A percentile compares a stretch with the other conserved stretches of the same genome.
These are phyloP conservation scores for Corymbia calophylla DNA, from an alignment of 441 rosid genomes.

Conservation along the genomic window DNA sequence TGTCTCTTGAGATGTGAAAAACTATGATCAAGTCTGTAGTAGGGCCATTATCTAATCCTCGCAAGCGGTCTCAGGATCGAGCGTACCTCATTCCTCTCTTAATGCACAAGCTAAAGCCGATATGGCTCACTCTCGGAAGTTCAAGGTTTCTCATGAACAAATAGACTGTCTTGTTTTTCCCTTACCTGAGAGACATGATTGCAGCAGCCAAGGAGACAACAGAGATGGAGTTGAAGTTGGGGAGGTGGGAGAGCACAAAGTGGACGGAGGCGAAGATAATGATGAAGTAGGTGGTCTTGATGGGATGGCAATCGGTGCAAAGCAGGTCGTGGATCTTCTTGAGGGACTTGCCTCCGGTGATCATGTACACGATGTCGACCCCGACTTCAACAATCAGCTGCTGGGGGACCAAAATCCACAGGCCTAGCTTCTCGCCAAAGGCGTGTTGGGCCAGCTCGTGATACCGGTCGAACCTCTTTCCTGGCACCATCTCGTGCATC, in stretches of 20 bases:
- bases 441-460: slow-evolving; percentile 75
- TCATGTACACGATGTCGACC: slow-evolving; percentile 66
- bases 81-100: background rate
- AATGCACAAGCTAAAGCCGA: background rate
- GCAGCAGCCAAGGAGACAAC: slow-evolving; percentile 67
- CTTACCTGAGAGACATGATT: slow-evolving; percentile 64
- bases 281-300: slow-evolving; percentile 53
- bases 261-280: slow-evolving; percentile 66
- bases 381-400: slow-evolving; percentile 72
- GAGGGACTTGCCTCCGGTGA: slow-evolving; percentile 78
- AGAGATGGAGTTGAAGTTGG: slow-evolving; percentile 66
- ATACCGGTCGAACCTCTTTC: slow-evolving; percentile 74
- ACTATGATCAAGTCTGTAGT: background rate
- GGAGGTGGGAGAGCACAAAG: slow-evolving; percentile 65
- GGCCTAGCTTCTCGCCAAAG: slow-evolving; percentile 69
- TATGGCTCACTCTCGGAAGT: background rate
- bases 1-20: background rate
- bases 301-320: slow-evolving; percentile 42
- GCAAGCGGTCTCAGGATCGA: background rate
- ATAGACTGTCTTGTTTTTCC: background rate
- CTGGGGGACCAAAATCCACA: slow-evolving; percentile 80
- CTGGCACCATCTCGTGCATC: slow-evolving; percentile 81
- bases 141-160: background rate
- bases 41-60: background rate
- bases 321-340: slow-evolving; percentile 55